Conservation (phyloP, 73 alveolate genomes). For the Tetrahymena borealis region DNA sequence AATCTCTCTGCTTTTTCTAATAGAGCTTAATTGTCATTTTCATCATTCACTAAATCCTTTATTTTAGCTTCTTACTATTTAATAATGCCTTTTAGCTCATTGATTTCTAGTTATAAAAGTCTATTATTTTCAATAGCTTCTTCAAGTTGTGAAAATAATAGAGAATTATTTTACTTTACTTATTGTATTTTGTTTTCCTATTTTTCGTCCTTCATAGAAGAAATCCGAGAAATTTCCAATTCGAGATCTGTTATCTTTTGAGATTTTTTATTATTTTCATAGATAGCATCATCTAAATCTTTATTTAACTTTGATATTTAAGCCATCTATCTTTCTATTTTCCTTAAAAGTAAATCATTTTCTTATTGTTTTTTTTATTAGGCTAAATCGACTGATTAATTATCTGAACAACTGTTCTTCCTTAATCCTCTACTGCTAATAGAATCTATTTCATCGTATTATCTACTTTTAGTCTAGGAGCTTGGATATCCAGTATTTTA, state of each 20-base stretch:
- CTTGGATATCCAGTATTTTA: not conserved
- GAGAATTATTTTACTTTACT: not conserved
- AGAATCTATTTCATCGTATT: not conserved
- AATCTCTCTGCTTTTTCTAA: not conserved
- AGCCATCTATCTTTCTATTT: not conserved
- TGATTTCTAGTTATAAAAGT: not conserved
- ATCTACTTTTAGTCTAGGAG: not conserved
- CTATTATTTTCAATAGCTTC: not conserved
- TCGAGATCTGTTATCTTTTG: not conserved
- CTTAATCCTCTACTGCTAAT: not conserved
- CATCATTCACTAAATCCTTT: not conserved
- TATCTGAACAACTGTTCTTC: not conserved
- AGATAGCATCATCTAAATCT: no score
- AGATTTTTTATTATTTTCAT: not conserved
- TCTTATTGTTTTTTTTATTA: not conserved
- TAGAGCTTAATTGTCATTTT: not conserved
- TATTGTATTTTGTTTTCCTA: not conserved
- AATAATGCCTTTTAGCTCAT: not conserved
- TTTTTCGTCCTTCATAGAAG: not conserved
- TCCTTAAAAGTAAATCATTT: not conserved
- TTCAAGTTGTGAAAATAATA: not conserved
- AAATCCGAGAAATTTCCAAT: not conserved
- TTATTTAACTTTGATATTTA: no score
- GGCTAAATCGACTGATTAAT: not conserved
- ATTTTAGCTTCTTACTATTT: not conserved